Conservation (phyloP, 306 rosid species). For the Myrica gale region DNA sequence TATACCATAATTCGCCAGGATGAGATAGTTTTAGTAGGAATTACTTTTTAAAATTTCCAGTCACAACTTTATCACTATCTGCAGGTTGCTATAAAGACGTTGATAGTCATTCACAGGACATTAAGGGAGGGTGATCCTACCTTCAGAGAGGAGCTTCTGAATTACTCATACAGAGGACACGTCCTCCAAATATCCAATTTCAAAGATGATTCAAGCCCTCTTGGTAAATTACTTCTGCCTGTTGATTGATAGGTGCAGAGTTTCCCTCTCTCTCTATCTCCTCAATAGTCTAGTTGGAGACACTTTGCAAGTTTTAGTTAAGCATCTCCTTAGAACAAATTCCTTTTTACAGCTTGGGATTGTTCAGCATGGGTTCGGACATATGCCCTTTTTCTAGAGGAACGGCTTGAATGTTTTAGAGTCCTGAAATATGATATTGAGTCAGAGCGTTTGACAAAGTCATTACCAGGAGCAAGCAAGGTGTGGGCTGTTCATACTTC, state of each 20-base stretch:
- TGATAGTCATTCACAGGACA: slow-evolving; percentile 89
- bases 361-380: slow-evolving; percentile 93
- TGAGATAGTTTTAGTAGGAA: not conserved
- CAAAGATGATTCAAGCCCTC: slow-evolving; percentile 85
- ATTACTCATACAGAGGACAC: slow-evolving; percentile 56
- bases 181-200: slow-evolving; percentile 85
- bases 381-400: slow-evolving; percentile 81
- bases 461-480: slow-evolving; percentile 46
- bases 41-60: not conserved
- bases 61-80: not conserved
- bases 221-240: slow-evolving; percentile 42
- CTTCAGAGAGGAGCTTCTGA: slow-evolving; percentile 73
- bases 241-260: slow-evolving; percentile 2
- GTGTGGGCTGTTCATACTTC: slow-evolving; percentile 34
- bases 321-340: slow-evolving; percentile 30
- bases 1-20: not conserved
- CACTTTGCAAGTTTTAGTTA: slow-evolving; percentile 11
- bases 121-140: slow-evolving; percentile 92
- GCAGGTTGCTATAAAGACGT: slow-evolving; percentile 93
- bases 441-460: slow-evolving; percentile 61
- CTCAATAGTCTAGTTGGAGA: slow-evolving; percentile 7
- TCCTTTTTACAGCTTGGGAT: slow-evolving; percentile 81
- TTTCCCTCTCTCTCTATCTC: not conserved
- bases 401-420: slow-evolving; percentile 76
- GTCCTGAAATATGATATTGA: slow-evolving; percentile 78